These are phyloP conservation scores for Aphanomyces cochlioides DNA, from an alignment of 352 stramenopile species.

Conservation along the genomic window DNA sequence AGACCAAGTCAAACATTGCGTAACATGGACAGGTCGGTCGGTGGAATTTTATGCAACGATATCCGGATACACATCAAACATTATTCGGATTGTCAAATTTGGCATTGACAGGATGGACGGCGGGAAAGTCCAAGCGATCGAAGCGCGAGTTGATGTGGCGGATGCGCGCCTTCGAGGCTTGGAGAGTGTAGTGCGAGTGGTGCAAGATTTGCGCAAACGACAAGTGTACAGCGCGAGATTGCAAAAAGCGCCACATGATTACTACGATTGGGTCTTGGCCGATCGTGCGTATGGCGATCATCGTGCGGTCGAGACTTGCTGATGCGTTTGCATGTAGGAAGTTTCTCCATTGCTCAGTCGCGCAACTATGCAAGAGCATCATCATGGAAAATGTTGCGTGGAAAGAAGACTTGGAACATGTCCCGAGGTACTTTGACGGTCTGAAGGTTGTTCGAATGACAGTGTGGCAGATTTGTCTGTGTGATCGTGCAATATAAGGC, in stretches of 20 bases:
- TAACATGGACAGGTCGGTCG: no score
- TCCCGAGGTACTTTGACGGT: conserved; percentile 41
- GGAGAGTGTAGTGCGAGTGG: conserved; percentile 51
- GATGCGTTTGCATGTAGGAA: conserved; percentile 35
- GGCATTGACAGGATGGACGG: not conserved
- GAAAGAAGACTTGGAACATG: conserved; percentile 47
- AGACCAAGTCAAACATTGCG: no score
- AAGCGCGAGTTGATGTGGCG: conserved; percentile 42
- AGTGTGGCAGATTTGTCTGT: conserved; percentile 60
- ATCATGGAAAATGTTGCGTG: conserved; percentile 85
- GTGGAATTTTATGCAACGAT: no score
- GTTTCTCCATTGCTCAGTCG: conserved; percentile 55
- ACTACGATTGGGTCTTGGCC: conserved; percentile 69
- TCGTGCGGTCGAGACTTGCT: not conserved
- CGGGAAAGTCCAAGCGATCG: conserved; percentile 21
- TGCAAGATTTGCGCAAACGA: conserved; percentile 40
- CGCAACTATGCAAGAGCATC: conserved; percentile 87
- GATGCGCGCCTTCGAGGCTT: conserved; percentile 49
- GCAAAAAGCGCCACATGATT: conserved; percentile 60
- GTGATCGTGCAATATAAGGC: conserved; percentile 85
- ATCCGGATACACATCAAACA: no score
- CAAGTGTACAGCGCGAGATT: conserved; percentile 59
- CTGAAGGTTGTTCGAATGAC: not conserved
- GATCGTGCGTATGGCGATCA: conserved; percentile 48
- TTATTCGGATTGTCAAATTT: not conserved